phyloP scores from a whole-genome alignment of 176 grass and related monocot species.

The Triticum monococcum region DNA sequence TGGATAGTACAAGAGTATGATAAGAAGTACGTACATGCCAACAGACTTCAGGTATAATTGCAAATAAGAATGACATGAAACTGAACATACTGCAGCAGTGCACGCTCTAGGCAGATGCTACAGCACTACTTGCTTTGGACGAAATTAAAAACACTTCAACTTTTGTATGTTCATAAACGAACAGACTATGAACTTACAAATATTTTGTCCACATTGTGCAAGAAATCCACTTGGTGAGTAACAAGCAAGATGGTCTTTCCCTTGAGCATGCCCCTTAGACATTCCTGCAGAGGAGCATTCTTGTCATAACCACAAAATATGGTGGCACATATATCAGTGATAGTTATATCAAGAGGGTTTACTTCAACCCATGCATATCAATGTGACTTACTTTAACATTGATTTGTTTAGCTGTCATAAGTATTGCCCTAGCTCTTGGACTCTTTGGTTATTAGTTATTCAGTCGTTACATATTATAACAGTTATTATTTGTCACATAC shows the following conservation, averaged over 20 bases:
- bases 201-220: conserved; percentile 72
- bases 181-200: conserved; percentile 37
- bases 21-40: not conserved
- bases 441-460: not conserved
- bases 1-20: not conserved
- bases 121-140: not conserved
- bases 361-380: not conserved
- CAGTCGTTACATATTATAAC: not conserved
- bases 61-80: not conserved
- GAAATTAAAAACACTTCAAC: not conserved
- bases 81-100: not conserved
- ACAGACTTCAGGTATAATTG: not conserved
- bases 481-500: not conserved
- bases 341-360: not conserved
- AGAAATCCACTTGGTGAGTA: conserved; percentile 82
- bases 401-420: not conserved
- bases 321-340: not conserved
- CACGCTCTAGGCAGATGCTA: not conserved
- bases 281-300: conserved; percentile 39
- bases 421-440: not conserved
- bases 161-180: not conserved
- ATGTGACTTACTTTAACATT: not conserved
- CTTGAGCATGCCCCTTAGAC: conserved; percentile 54
- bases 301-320: not conserved
- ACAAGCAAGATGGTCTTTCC: conserved; percentile 74